Conservation (phyloP, 2,329 filamentous ascomycete species). For the Talaromyces sp. region DNA sequence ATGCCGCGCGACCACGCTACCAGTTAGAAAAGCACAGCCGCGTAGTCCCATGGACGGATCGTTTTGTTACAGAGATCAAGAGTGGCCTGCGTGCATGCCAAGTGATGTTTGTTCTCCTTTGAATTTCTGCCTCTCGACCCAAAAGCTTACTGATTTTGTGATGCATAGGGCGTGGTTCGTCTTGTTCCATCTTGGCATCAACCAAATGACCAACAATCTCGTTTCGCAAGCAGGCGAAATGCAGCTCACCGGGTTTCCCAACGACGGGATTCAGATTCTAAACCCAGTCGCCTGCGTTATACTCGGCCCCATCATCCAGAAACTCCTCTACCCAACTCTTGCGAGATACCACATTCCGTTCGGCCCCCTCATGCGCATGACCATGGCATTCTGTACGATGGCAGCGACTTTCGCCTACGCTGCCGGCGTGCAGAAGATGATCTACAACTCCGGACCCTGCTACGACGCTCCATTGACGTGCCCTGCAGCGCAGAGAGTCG, state of each 20-base stretch:
- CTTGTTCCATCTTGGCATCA: neutral
- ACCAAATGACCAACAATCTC: neutral
- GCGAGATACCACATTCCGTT: conserved; percentile 32
- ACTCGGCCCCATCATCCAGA: conserved; percentile 51
- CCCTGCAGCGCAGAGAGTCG: conserved; percentile 11
- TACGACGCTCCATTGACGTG: neutral
- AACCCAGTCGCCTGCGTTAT: conserved; percentile 52
- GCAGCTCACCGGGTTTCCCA: conserved; percentile 49
- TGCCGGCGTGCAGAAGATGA: conserved; percentile 46
- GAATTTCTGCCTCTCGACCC: neutral
- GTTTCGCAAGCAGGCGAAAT: conserved; percentile 49
- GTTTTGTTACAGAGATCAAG: conserved; percentile 16
- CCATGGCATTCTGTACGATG: conserved; percentile 47
- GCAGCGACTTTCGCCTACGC: conserved; percentile 47
- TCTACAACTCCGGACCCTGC: conserved; percentile 59
- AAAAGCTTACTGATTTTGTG: neutral
- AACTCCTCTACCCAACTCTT: conserved; percentile 48
- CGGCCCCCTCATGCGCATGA: conserved; percentile 51
- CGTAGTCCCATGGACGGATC: conserved; percentile 15
- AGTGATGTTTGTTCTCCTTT: conserved; percentile 1
- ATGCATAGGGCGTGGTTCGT: neutral
- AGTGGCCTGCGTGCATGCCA: conserved; percentile 13
- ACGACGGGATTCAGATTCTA: conserved; percentile 54
- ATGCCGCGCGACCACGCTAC: conserved; percentile 12
- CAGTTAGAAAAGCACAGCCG: neutral